phyloP scores from a whole-genome alignment of 176 grass and related monocot species.

The Oryza meyeriana region DNA sequence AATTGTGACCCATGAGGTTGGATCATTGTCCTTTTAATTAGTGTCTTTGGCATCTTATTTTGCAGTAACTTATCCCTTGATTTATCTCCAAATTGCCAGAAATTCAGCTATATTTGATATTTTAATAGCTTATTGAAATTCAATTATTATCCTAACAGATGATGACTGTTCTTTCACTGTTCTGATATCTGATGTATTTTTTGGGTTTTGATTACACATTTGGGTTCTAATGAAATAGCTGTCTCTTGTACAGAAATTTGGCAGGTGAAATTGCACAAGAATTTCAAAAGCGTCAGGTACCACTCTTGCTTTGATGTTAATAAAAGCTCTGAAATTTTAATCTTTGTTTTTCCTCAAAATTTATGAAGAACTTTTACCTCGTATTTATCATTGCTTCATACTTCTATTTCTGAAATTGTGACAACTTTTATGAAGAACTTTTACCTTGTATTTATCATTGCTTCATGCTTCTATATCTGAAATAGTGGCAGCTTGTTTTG shows the following conservation, averaged over 20 bases:
- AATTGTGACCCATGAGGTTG: neutral
- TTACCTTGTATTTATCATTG: neutral
- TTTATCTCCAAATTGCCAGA: neutral
- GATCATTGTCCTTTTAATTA: neutral
- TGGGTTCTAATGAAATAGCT: constrained; percentile 21
- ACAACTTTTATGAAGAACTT: neutral
- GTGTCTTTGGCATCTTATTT: neutral
- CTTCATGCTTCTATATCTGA: constrained; percentile 15
- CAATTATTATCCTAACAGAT: neutral
- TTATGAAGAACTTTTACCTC: neutral
- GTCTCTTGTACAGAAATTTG: constrained; percentile 65
- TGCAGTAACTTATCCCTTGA: neutral
- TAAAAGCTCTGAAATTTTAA: neutral
- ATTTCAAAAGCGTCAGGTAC: constrained; percentile 94
- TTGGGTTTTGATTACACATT: constrained; percentile 8
- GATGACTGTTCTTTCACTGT: neutral
- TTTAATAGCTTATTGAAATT: neutral
- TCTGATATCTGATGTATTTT: neutral
- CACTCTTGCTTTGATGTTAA: constrained; percentile 2
- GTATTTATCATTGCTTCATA: neutral
- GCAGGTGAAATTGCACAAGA: constrained; percentile 94
- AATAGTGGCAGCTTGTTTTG: neutral
- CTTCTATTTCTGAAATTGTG: constrained; percentile 21
- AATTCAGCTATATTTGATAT: neutral
- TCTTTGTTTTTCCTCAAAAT: neutral